These are phyloP conservation scores for Blastobotrys malaysiensis DNA, from an alignment of 1,139 yeast species.

Conservation along the genomic window DNA sequence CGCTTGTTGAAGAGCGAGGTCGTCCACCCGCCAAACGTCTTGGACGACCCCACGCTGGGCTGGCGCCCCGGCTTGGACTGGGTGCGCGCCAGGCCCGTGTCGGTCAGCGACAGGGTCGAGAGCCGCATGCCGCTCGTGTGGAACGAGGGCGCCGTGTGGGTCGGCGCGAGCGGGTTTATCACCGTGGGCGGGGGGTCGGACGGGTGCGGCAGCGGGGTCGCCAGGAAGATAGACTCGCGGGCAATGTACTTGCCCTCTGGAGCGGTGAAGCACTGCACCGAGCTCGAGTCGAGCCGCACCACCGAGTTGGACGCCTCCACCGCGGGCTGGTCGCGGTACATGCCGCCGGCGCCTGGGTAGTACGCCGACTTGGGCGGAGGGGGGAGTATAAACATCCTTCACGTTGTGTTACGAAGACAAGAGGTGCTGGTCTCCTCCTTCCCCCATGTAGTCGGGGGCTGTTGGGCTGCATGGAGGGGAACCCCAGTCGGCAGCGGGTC, in stretches of 20 bases:
- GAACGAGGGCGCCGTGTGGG: slow-evolving; percentile 26
- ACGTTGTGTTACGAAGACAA: neutral
- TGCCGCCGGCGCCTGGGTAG: slow-evolving; percentile 11
- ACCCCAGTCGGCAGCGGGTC: neutral
- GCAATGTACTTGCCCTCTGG: slow-evolving; percentile 32
- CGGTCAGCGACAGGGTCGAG: slow-evolving; percentile 15
- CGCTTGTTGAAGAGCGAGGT: slow-evolving; percentile 13
- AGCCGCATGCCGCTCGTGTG: slow-evolving; percentile 28
- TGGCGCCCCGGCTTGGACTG: slow-evolving; percentile 9
- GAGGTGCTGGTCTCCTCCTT: neutral
- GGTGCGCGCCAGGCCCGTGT: slow-evolving; percentile 4
- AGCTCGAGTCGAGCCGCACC: slow-evolving; percentile 19
- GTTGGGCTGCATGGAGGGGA: neutral
- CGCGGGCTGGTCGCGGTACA: slow-evolving; percentile 21
- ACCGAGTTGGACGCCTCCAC: slow-evolving; percentile 28
- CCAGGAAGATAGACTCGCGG: slow-evolving; percentile 30
- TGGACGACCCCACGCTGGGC: slow-evolving; percentile 12
- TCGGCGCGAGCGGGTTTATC: slow-evolving; percentile 35
- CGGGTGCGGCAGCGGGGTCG: slow-evolving; percentile 36
- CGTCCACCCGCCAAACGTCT: slow-evolving; percentile 18
- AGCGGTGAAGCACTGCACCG: slow-evolving; percentile 22
- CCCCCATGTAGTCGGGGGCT: neutral
- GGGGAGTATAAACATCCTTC: slow-evolving; percentile 26
- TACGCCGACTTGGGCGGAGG: slow-evolving; percentile 21
- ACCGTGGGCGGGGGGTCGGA: slow-evolving; percentile 33